phyloP scores from a whole-genome alignment of 305 asterid species.

The Rubia tinctorum region DNA sequence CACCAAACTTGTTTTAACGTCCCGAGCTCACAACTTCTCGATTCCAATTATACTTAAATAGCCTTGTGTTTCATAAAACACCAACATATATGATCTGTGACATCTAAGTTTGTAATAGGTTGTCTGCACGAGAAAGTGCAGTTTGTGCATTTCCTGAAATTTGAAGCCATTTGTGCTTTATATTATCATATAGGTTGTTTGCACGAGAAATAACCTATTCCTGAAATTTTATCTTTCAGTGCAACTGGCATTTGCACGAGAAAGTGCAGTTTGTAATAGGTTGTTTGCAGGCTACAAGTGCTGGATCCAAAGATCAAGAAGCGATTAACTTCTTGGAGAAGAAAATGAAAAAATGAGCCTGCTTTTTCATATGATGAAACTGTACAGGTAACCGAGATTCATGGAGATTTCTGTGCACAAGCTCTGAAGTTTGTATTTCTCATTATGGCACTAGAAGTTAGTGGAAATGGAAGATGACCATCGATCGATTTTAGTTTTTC shows the following conservation, averaged over 20 bases:
- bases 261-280: constrained; percentile 11
- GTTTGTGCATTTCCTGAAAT: constrained; percentile 35
- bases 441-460: background rate
- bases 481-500: background rate
- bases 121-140: no score
- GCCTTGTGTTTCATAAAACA: no score
- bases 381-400: constrained; percentile 58
- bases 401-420: background rate
- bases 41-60: no score
- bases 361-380: constrained; percentile 92
- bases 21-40: no score
- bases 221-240: no score
- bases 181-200: constrained; percentile 19
- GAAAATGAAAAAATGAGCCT: constrained; percentile 96
- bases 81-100: no score
- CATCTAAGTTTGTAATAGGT: no score
- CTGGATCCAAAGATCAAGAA: constrained; percentile 97
- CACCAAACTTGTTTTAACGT: no score
- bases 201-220: constrained; percentile 19
- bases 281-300: constrained; percentile 88
- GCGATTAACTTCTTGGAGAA: constrained; percentile 93
- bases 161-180: background rate
- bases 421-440: background rate
- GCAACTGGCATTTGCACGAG: no score
- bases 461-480: background rate